Conservation (phyloP, 192 early-diverging fungal genomes). For the Coemansia sp. region DNA sequence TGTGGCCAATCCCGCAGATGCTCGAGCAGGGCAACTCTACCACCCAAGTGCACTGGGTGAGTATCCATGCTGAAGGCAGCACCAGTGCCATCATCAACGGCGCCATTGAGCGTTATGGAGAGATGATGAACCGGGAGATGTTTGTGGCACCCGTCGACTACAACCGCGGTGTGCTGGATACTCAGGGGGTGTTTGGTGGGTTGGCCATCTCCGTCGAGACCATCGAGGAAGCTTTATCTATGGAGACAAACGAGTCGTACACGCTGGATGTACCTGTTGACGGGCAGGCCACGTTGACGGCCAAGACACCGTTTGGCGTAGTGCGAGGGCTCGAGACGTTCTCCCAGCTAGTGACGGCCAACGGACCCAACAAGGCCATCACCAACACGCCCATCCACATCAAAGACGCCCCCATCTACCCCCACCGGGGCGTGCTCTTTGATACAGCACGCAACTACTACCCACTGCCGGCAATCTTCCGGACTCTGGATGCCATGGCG, state of each 20-base stretch:
- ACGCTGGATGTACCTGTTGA: slow-evolving; percentile 54
- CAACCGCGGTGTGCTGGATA: slow-evolving; percentile 23
- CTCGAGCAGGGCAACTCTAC: slow-evolving; percentile 26
- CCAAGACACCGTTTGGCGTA: slow-evolving; percentile 61
- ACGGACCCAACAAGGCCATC: slow-evolving; percentile 48
- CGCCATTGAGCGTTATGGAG: slow-evolving; percentile 27
- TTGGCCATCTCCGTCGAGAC: slow-evolving; percentile 20
- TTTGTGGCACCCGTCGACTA: slow-evolving; percentile 38
- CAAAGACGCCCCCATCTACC: slow-evolving; percentile 55
- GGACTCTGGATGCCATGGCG: slow-evolving; percentile 60
- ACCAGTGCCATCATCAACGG: slow-evolving; percentile 10
- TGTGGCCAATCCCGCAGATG: slow-evolving; percentile 39
- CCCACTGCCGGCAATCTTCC: slow-evolving; percentile 51
- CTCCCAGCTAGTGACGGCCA: slow-evolving; percentile 57
- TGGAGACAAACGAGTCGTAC: slow-evolving; percentile 63
- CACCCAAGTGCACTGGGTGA: slow-evolving; percentile 15
- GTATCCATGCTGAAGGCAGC: slow-evolving; percentile 14
- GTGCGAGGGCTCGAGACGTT: slow-evolving; percentile 68
- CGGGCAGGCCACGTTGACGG: slow-evolving; percentile 50
- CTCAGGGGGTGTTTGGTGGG: slow-evolving; percentile 16
- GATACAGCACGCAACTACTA: slow-evolving; percentile 67
- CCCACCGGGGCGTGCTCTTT: slow-evolving; percentile 63
- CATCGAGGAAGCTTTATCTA: slow-evolving; percentile 37
- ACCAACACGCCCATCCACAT: slow-evolving; percentile 56
- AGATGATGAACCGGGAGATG: slow-evolving; percentile 28